Base-by-base conservation (phyloP, 345 rosid genomes). In the Camelina sativa region DNA sequence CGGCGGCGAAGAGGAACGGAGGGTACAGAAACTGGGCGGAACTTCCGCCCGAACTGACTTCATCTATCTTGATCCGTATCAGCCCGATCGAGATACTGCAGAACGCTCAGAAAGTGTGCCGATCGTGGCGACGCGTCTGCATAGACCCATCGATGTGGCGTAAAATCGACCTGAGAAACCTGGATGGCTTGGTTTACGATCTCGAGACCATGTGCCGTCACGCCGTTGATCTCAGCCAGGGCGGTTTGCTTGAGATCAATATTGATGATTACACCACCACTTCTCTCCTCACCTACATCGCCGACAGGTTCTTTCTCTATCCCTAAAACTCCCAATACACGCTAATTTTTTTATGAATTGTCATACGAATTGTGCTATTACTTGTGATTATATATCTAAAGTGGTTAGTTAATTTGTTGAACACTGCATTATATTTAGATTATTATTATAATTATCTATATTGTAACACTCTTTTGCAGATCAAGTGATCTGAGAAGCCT, bases 221-320 rank as follows among this genome's bases (percentile, higher is more conserved):
- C 48, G 97, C 91, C 38, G 77, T 87, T 25, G 89, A 87, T 60
- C 85, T 81, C 15, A 86, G 91, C 83, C 61, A 20, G 6, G 89
- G 91, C 11, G 76, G 59, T 6, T 66, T 85, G 84, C 40, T 82
- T 1, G 77, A 71, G 13, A 68, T 91, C 77, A 65, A 44, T 20
- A 40, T 89, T 32, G 85, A 59, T 40, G 0, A 50, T 28, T 78
- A 84, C 57, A 82, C 80, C 8, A 60, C 44, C 30, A 81, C 82
- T 68, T 62, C 23, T 2, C 86, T 89, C 72, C 89, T 91, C 55
- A 0, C 17, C 0, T 72, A 87, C 74, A 79, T 87, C 74, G 79
- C 86, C 6, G 69, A 73, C 16, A 76, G 88, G 92, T 43, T 55
- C 30, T 51, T 2, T 5, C 8, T 34, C 8, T 23, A 20, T 52